Conservation (phyloP, 352 stramenopile genomes). For the Chrysophaeum taylorii region DNA sequence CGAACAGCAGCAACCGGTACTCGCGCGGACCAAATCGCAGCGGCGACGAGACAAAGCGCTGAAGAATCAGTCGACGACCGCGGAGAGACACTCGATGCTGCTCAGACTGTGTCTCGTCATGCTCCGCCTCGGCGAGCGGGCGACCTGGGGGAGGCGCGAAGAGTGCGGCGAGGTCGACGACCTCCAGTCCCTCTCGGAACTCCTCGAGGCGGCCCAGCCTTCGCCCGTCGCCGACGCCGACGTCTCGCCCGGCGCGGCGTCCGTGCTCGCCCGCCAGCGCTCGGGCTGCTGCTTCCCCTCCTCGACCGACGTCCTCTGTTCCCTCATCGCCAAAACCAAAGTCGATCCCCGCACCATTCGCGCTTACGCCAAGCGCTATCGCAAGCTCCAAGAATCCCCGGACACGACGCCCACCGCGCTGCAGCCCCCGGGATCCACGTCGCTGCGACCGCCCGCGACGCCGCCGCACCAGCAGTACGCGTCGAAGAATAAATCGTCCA, state of each 20-base stretch:
- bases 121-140: constrained; percentile 8
- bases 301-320: background rate
- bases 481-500: no score
- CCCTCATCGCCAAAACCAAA: background rate
- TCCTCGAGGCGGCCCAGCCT: background rate
- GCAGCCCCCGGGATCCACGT: no score
- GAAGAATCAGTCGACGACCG: background rate
- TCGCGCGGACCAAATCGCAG: no score
- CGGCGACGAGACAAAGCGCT: no score
- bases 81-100: background rate
- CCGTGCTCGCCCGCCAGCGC: background rate
- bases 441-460: no score
- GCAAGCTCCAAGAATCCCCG: background rate
- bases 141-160: no score
- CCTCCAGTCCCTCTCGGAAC: background rate
- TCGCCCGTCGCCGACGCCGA: background rate
- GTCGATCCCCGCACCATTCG: background rate
- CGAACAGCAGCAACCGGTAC: no score
- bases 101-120: constrained; percentile 6
- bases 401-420: no score
- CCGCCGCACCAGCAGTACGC: no score
- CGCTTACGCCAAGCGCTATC: background rate
- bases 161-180: background rate
- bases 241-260: background rate
- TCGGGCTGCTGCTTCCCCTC: background rate